Evolutionary conservation across 768 basidiomycete species (phyloP), one percentile per base, ranked within the genome.

Genomic region (Neoboletus magnificus): DNA sequence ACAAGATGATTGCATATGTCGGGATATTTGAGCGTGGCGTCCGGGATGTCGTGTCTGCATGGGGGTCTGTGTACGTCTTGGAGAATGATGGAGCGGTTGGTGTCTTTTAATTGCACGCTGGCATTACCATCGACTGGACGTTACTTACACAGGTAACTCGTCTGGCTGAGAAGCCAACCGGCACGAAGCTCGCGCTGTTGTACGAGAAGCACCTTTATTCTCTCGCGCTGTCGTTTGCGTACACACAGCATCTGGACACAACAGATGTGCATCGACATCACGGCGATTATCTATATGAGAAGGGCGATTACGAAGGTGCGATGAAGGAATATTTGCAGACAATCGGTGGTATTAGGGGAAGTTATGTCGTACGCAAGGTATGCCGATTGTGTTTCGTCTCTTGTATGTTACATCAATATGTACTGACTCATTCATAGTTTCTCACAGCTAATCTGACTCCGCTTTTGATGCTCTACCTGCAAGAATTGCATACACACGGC

Each of bases 291-390:
- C 76, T 98, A 13, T 98, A 99, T 67, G 65, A 77, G 18, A 97
- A 96, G 70, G 88, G 87, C 5, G 93, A 98, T 64, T 96, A 89
- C 62, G 97, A 98, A 57, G 89, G 85, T 6, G 88, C 95, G 0
- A 96, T 98, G 91, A 81, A 83, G 35, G 93, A 97, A 67, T 98
- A 89, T 67, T 74, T 97, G 29, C 82, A 90, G 66, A 98, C 97
- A 0, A 87, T 98, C 20, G 92, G 96, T 0, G 77, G 85, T 45
- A 76, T 97, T 1, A 91, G 93, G 58, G 92, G 95, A 0, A 97
- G 94, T 66, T 97, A 98, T 72, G 94, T 98, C 33, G 93, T 98
- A 48, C 85, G 97, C 62, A 99, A 98, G 82, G 96, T 93, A 64
- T 50, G 70, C 39, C 10, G 9, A 8, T 51, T 36, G 10, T 23